Evolutionary conservation across 1,139 yeast species (phyloP), one percentile per base, ranked within the genome.

Genomic region (Meyerozyma carpophila): DNA sequence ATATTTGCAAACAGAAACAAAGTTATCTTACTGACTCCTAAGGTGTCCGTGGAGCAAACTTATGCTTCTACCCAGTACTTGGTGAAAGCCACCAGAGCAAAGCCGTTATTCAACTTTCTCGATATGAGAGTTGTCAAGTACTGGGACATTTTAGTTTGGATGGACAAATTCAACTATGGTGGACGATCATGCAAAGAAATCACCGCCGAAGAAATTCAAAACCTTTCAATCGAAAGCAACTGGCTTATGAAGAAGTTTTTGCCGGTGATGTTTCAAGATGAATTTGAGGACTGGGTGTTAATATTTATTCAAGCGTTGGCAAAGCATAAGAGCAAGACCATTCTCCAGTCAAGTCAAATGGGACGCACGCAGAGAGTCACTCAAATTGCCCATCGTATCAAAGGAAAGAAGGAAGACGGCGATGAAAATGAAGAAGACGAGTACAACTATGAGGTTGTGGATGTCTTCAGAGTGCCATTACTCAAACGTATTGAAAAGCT

Each of bases 61-160:
- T 89, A 87, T 61, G 95, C 98, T 0, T 91, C 85, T 61, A 94
- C 96, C n/a, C 90, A 88, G 52, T 90, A 90, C 57, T 71, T 90
- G 40, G 74, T 88, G 39, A 85, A 87, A 51, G 82, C 95, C 1
- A 81, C 91, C 5, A 73, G 96, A 53, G 74, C 89, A 1, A 86
- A 83, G 55, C 94, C 96, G 0, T 64, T 90, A 49, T 93, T 93
- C 63, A 82, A 84, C 53, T 90, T 83, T 59, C 66, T 94, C 53
- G 97, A 91, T 53, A 66, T 94, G 53, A 68, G 70, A 27, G 84
- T 93, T 40, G 75, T 74, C 13, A 81, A 81, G 53, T 91, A 89
- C 57, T 93, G 98, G 98, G 97, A 93, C 61, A 59, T 86, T 14
- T 68, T 94, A 49, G 68, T 93, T 4, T 94, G 98, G 98, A 88